Base-by-base conservation (phyloP, 768 basidiomycete genomes). In the Calocybe gangraenosa region DNA sequence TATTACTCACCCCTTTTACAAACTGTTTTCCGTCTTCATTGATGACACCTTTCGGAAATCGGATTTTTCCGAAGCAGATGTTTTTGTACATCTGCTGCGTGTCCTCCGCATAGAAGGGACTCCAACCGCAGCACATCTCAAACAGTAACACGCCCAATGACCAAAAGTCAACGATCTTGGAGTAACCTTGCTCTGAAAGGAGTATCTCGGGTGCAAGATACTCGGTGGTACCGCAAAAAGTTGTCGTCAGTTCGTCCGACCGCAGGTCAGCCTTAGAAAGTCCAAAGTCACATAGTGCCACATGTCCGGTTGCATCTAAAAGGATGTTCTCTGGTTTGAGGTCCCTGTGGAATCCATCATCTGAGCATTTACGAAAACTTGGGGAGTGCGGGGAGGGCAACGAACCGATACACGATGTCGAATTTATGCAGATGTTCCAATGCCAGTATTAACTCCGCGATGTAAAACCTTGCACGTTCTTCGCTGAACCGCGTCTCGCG, bases 81-180 rank as follows among this genome's bases (percentile, higher is more conserved):
- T 89, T 92, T 75, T 93, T 93, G 73, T 99, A 99, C 96, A 99
- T 99, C 67, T 95, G 91, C 63, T 99, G 95, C 3, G 92, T 96
- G 61, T 99, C 96, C 59, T 99, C 96, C 14, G 95, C 94, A 59
- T 98, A 99, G 69, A 98, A 99, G 33, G 96, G 96, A 61, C 89
- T 92, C 96, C 96, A 98, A 5, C 96, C 96, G 55, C 96, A 99
- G 58, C 96, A 98, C 96, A 99, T 99, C 68, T 99, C 96, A 62
- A 98, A 99, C 18, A 99, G 73, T 23, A 99, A 73, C 1, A 98
- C 96, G 25, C 94, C 95, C 15, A 97, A 69, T 37, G 86, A 89
- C 94, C 96, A 99, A 63, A 98, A 99, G 63, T 99, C 96, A 55
- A 99, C 96, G 39, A 96, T 83, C 67, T 98, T 98, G 37, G 89